Evolutionary conservation across 73 alveolate species (phyloP).

Genomic region (Paramecium sonneborni): DNA sequence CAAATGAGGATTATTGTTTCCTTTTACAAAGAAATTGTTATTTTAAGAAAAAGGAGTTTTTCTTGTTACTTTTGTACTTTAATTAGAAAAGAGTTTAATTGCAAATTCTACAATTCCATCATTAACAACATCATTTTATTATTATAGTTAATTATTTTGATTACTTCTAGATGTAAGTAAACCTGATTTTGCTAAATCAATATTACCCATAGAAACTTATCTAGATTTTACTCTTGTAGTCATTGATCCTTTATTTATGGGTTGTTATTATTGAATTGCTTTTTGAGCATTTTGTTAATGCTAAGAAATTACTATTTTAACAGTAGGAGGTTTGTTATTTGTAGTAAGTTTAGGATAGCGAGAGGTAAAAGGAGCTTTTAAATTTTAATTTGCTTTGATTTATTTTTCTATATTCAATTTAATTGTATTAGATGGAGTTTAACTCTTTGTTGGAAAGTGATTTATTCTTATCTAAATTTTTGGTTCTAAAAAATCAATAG

Average conservation of each 20-base stretch:
- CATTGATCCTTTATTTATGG: slow-evolving; percentile 7
- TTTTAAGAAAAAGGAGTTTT: slow-evolving; percentile 8
- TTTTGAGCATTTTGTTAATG: background rate
- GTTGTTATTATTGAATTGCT: background rate
- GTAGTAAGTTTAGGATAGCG: slow-evolving; percentile 5
- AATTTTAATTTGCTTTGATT: background rate
- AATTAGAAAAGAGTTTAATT: background rate
- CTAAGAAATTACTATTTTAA: background rate
- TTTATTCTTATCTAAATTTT: background rate
- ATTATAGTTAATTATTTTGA: background rate
- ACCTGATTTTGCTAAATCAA: background rate
- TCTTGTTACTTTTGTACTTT: background rate
- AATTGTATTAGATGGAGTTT: background rate
- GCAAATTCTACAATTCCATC: slow-evolving; percentile 1
- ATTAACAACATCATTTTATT: background rate
- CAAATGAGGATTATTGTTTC: background rate
- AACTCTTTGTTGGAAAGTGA: background rate
- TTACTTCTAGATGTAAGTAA: background rate
- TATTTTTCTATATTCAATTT: background rate
- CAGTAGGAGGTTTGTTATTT: background rate
- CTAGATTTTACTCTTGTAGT: slow-evolving; percentile 4
- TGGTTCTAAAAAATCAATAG: slow-evolving; percentile 7
- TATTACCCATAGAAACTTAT: background rate
- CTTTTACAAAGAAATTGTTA: slow-evolving; percentile 1
- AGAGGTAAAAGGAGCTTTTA: background rate